Evolutionary conservation across 352 stramenopile species (phyloP).

Genomic region (Albugo candida): DNA sequence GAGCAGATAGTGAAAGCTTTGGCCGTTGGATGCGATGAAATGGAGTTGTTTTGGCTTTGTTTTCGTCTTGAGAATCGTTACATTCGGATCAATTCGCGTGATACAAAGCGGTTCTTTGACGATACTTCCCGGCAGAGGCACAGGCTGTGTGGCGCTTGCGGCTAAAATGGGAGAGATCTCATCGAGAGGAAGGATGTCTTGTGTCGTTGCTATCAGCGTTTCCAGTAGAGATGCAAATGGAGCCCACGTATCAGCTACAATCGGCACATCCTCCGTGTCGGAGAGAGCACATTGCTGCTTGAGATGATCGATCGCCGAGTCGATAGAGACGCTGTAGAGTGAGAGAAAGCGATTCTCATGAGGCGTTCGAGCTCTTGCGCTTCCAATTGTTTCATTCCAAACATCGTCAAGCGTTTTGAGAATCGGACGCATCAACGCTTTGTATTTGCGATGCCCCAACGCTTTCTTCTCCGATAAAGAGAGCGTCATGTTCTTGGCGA

Average conservation of each 20-base stretch:
- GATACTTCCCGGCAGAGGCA: conserved; percentile 35
- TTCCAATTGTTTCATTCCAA: conserved; percentile 42
- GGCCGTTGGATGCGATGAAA: conserved; percentile 56
- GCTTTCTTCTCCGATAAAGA: conserved; percentile 37
- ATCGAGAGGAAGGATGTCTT: conserved; percentile 31
- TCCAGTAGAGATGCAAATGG: conserved; percentile 67
- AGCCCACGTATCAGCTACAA: conserved; percentile 19
- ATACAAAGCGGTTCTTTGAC: conserved; percentile 17
- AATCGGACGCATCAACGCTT: conserved; percentile 73
- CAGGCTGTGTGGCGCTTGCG: conserved; percentile 15
- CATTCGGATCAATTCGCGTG: conserved; percentile 15
- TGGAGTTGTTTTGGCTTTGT: conserved; percentile 74
- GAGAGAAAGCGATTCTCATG: conserved; percentile 60
- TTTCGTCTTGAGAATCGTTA: conserved; percentile 56
- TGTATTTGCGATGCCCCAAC: conserved; percentile 42
- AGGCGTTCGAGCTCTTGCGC: conserved; percentile 15
- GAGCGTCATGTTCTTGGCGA: conserved; percentile 49
- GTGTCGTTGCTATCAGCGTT: conserved; percentile 16
- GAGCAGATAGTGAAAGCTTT: conserved; percentile 56
- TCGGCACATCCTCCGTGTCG: conserved; percentile 3
- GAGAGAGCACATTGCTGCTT: conserved; percentile 20
- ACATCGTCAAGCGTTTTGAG: conserved; percentile 38
- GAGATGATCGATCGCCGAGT: conserved; percentile 22
- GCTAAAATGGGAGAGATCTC: conserved; percentile 54
- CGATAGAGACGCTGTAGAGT: conserved; percentile 32